Evolutionary conservation across 225 moss, liverwort and hornwort species (phyloP).

Genomic region (Bryoerythrophyllum caledonicum): DNA sequence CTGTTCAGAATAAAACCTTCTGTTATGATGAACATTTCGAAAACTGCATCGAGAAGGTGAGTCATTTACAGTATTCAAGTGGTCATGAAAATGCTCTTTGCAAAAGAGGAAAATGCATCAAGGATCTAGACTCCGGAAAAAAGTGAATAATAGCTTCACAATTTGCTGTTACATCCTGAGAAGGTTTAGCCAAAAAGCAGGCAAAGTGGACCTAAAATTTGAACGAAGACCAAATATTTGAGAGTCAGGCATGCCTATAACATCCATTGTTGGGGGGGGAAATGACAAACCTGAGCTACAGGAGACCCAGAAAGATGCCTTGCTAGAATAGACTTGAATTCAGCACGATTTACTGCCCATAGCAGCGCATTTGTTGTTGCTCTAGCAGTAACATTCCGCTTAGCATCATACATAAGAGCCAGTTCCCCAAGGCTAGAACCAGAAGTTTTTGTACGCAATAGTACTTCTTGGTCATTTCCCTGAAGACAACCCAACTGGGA

Average conservation of each 20-base stretch:
- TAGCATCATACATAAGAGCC: conserved; percentile 91
- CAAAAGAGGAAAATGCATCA: background rate
- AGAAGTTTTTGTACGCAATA: conserved; percentile 66
- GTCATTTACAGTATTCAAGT: background rate
- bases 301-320: conserved; percentile 85
- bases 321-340: conserved; percentile 86
- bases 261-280: conserved; percentile 15
- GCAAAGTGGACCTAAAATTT: conserved; percentile 8
- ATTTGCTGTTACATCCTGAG: background rate
- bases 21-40: background rate
- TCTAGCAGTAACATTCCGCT: conserved; percentile 77
- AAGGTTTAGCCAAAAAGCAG: background rate
- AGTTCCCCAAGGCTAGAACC: conserved; percentile 94
- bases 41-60: background rate
- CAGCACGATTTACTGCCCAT: conserved; percentile 91
- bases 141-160: background rate
- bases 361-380: conserved; percentile 73
- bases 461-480: conserved; percentile 64
- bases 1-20: conserved; percentile 27
- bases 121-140: conserved; percentile 5
- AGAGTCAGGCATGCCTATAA: background rate
- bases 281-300: conserved; percentile 67
- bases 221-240: background rate
- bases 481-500: conserved; percentile 25
- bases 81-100: background rate